Evolutionary conservation across 305 asterid species (phyloP).

Genomic region (Vinca major): DNA sequence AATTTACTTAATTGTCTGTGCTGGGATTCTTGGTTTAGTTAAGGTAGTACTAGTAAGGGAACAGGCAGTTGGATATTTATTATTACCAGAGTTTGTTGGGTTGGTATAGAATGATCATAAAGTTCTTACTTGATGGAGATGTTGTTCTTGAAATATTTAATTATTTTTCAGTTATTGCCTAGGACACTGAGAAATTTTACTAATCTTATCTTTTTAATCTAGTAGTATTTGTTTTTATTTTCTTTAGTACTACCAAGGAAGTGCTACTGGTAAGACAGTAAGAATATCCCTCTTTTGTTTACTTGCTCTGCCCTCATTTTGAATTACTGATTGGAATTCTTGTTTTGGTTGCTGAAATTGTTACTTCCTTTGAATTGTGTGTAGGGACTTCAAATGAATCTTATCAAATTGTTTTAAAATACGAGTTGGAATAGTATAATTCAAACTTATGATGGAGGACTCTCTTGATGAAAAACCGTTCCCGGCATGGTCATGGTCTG

Average conservation of each 20-base stretch:
- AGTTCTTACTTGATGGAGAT: neutral
- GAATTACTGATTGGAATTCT: neutral
- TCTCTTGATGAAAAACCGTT: constrained; percentile 34
- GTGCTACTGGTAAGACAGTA: neutral
- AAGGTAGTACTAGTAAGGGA: neutral
- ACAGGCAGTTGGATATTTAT: neutral
- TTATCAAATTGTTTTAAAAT: constrained; percentile 1
- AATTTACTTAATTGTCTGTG: neutral
- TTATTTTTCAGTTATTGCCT: constrained; percentile 3
- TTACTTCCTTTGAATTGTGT: neutral
- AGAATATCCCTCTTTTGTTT: neutral
- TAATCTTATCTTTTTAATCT: neutral
- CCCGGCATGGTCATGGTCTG: constrained; percentile 76
- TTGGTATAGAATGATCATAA: neutral
- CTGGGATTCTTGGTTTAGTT: neutral
- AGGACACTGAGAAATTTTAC: neutral
- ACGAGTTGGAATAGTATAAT: neutral
- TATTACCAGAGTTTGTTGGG: constrained; percentile 2
- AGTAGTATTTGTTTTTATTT: neutral
- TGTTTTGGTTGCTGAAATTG: constrained; percentile 7
- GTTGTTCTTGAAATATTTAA: neutral
- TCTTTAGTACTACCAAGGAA: neutral
- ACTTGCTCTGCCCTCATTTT: neutral
- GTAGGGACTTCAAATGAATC: constrained; percentile 4
- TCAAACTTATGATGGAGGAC: constrained; percentile 26